These are phyloP conservation scores for Volutella citrinella DNA, from an alignment of 2,329 filamentous ascomycete genomes.

Conservation along the genomic window DNA sequence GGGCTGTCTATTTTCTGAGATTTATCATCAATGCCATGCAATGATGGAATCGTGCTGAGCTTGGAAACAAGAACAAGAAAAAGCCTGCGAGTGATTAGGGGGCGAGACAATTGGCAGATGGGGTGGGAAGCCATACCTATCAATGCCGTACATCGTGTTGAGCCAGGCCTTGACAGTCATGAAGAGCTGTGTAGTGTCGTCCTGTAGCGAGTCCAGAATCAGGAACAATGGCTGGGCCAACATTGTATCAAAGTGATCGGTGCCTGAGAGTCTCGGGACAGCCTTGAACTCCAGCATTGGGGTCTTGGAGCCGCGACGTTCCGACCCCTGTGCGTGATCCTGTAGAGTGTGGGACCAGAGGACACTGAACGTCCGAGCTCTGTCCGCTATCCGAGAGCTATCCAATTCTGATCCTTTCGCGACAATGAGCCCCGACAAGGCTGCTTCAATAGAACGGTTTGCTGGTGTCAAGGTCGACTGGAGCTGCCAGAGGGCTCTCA, in stretches of 20 bases:
- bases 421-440: conserved; percentile 68
- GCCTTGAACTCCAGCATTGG: conserved; percentile 33
- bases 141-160: conserved; percentile 60
- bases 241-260: conserved; percentile 67
- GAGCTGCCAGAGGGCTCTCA: conserved; percentile 81
- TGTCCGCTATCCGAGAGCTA: conserved; percentile 47
- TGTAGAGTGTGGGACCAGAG: conserved; percentile 80
- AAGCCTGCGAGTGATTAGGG: conserved; percentile 40
- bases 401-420: conserved; percentile 34
- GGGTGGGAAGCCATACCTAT: conserved; percentile 47
- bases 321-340: conserved; percentile 47
- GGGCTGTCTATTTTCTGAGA: no score
- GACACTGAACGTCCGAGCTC: conserved; percentile 67
- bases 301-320: conserved; percentile 49
- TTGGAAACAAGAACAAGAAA: conserved; percentile 60
- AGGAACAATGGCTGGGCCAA: conserved; percentile 79
- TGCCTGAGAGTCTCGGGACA: conserved; percentile 47
- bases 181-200: conserved; percentile 70
- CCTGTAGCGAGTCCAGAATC: conserved; percentile 72
- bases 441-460: conserved; percentile 76
- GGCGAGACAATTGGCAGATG: not conserved
- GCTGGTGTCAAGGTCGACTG: conserved; percentile 67
- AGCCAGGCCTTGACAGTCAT: conserved; percentile 81
- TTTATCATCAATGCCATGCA: conserved; percentile 29
- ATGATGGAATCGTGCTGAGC: conserved; percentile 53